Base-by-base conservation (phyloP, 441 rosid genomes). In the Euphorbia celastroides region DNA sequence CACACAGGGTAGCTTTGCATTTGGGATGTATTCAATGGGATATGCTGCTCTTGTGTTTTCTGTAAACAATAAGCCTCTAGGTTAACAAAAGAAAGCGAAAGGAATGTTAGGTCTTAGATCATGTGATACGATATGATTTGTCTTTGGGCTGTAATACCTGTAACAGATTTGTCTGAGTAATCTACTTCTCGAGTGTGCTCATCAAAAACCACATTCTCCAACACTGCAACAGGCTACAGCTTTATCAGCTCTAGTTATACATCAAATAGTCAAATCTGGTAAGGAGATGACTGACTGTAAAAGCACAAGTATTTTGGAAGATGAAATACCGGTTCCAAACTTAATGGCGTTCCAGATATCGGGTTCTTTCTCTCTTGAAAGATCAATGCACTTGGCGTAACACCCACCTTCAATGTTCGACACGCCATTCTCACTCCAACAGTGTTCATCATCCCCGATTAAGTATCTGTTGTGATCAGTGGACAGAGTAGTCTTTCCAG, bases 381-480 rank as follows among this genome's bases (percentile, higher is more conserved):
- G 97, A 78, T 89, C 98, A 69, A 93, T 81, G 78, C 98, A 93
- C 81, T 93, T 93, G 17, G 98, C 98, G 71, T 93, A 93, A 81
- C 98, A 93, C 32, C 97, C 98, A n/a, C 98, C 98, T 79, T 93
- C 98, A 25, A 93, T 93, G 73, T 93, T 93, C 20, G 97, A 93
- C 59, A 93, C 95, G 60, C 99, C 99, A 70, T 76, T 86, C 60
- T 86, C 96, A 51, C 85, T 75, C 99, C 99, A 93, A 60, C 99
- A 91, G 70, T 93, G 99, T 62, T 93, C 98, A 62, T 93, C 98
- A 51, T 93, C 98, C 14, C 98, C 97, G 34, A 93, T 91, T 55
- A 93, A 82, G 62, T 85, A 91, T 71, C 98, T 72, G 58, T 91
- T 91, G 60, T 88, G 97, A 80, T 93, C 99, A 50, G 99, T 93